Evolutionary conservation across 306 rosid genomes (phyloP).

Genomic region (Quercus variabilis): DNA sequence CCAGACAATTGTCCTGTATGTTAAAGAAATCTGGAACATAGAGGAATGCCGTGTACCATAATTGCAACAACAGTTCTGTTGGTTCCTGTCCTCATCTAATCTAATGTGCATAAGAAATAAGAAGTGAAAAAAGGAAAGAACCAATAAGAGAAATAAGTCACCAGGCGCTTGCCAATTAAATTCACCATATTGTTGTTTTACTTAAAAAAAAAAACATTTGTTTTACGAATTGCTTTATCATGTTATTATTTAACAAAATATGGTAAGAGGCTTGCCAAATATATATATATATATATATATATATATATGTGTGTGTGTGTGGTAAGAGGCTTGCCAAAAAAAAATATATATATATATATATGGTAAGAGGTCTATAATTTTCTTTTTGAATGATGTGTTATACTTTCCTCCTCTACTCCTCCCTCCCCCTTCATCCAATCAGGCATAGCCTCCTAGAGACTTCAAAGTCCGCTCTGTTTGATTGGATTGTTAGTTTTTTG

Average conservation of each 20-base stretch:
- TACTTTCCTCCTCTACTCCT: no score
- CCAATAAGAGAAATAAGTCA: not conserved
- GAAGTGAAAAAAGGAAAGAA: not conserved
- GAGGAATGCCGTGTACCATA: constrained; percentile 84
- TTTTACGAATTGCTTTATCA: not conserved
- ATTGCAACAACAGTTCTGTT: not conserved
- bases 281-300: no score
- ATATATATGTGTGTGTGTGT: no score
- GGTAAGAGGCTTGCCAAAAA: not conserved
- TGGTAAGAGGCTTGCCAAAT: not conserved
- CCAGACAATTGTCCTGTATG: constrained; percentile 87
- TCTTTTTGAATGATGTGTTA: not conserved
- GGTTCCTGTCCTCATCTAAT: not conserved
- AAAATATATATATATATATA: no score
- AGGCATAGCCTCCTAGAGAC: no score
- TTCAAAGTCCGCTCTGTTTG: no score
- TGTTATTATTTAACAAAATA: not conserved
- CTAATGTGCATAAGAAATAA: not conserved
- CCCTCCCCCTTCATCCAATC: no score
- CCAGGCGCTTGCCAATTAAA: not conserved
- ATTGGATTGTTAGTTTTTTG: no score
- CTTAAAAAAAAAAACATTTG: not conserved
- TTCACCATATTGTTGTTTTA: not conserved
- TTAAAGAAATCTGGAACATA: constrained; percentile 92
- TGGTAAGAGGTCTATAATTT: not conserved